Conservation (phyloP, 2,329 filamentous ascomycete species). For the Aspergillus sp. region DNA sequence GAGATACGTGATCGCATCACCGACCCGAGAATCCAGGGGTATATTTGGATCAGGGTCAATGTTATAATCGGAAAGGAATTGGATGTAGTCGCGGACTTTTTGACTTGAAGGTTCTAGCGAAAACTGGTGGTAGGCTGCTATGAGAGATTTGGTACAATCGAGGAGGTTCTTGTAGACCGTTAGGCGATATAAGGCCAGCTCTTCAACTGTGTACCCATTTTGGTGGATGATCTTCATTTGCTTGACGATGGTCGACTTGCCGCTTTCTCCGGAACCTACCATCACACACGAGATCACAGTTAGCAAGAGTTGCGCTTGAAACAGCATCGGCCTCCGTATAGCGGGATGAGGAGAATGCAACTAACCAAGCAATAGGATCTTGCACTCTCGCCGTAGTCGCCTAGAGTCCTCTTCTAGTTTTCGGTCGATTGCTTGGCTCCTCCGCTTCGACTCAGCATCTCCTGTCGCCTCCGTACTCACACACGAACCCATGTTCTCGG, state of each 20-base stretch:
- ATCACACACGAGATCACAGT: constrained; percentile 12
- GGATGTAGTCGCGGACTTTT: constrained; percentile 71
- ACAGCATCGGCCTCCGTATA: background rate
- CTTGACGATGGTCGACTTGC: constrained; percentile 98
- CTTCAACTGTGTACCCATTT: constrained; percentile 93
- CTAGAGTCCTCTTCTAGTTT: constrained; percentile 92
- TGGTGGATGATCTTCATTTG: constrained; percentile 99
- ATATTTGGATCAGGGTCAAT: constrained; percentile 89
- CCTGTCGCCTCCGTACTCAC: constrained; percentile 80
- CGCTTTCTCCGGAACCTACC: constrained; percentile 92
- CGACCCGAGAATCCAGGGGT: constrained; percentile 77
- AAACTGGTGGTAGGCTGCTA: constrained; percentile 89
- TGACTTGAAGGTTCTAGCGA: constrained; percentile 74
- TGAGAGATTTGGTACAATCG: constrained; percentile 92
- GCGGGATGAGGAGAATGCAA: constrained; percentile 1
- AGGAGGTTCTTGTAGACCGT: constrained; percentile 98
- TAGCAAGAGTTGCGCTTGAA: constrained; percentile 8
- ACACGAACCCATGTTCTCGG: constrained; percentile 77
- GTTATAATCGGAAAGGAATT: constrained; percentile 83
- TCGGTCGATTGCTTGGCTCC: constrained; percentile 93
- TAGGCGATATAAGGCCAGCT: constrained; percentile 88
- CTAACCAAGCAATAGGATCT: constrained; percentile 87
- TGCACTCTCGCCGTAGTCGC: constrained; percentile 94
- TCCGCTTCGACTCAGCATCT: constrained; percentile 91
- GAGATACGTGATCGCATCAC: constrained; percentile 77